Percentiles rank a stretch among this genome's conserved stretches.
These are phyloP conservation scores for Paramecium sexaurelia DNA, from an alignment of 73 alveolate species.

Conservation along the genomic window DNA sequence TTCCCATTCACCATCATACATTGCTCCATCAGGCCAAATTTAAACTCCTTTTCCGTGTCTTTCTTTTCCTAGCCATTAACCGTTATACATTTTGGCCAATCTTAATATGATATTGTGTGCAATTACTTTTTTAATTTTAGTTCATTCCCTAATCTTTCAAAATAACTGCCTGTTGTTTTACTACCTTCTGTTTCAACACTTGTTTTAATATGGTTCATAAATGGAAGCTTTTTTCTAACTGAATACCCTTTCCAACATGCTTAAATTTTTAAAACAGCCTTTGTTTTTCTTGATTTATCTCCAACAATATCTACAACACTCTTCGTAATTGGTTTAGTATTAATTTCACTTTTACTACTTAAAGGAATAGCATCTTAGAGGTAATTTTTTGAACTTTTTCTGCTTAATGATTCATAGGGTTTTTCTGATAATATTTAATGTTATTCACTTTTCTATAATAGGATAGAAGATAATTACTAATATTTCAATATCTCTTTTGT, in stretches of 20 bases:
- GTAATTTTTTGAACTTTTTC: neutral
- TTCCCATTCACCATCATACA: constrained; percentile 61
- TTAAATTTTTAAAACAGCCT: neutral
- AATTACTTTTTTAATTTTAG: neutral
- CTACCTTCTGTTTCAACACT: neutral
- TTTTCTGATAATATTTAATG: constrained; percentile 2
- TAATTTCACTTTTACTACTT: neutral
- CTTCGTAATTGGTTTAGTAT: neutral
- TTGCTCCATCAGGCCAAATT: constrained; percentile 66
- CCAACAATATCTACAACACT: neutral
- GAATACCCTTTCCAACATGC: constrained; percentile 6
- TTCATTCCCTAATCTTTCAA: neutral
- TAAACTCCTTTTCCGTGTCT: constrained; percentile 66
- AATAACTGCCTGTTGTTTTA: constrained; percentile 17
- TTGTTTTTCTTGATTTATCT: neutral
- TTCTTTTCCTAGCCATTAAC: constrained; percentile 44
- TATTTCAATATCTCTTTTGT: constrained; percentile 14
- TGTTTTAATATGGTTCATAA: neutral
- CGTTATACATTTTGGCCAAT: neutral
- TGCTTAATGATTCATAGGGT: neutral
- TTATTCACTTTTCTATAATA: constrained; percentile 9
- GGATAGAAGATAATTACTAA: neutral
- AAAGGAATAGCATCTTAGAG: neutral
- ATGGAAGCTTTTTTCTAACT: neutral
- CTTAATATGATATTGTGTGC: neutral